phyloP scores from a whole-genome alignment of 805 yeast genomes.

The Brettanomyces custersianus region DNA sequence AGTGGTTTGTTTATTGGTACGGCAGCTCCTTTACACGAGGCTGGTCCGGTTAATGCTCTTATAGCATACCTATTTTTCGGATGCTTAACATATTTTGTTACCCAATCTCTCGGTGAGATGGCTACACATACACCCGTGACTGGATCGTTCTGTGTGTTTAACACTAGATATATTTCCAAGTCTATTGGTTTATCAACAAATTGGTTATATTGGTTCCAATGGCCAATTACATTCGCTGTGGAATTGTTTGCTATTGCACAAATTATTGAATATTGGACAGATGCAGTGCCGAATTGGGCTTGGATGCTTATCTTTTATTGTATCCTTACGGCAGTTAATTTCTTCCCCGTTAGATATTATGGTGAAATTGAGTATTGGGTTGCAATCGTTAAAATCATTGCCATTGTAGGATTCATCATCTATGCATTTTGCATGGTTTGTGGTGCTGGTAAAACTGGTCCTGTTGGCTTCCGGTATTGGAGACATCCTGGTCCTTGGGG shows the following conservation, averaged over 20 bases:
- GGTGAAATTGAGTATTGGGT: constrained; percentile 75
- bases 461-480: constrained; percentile 74
- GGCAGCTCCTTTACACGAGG: constrained; percentile 39
- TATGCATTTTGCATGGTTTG: constrained; percentile 64
- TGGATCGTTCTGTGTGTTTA: constrained; percentile 59
- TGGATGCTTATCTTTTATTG: constrained; percentile 65
- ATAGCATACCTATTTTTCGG: constrained; percentile 60
- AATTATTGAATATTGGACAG: constrained; percentile 55
- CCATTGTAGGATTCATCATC: constrained; percentile 58
- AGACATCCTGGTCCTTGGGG: constrained; percentile 68
- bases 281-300: constrained; percentile 57
- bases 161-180: constrained; percentile 62
- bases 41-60: constrained; percentile 63
- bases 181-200: constrained; percentile 65
- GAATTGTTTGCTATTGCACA: constrained; percentile 67
- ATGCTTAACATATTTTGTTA: constrained; percentile 50
- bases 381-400: constrained; percentile 53
- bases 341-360: constrained; percentile 59
- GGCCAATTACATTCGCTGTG: constrained; percentile 68
- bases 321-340: constrained; percentile 40
- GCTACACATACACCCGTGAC: constrained; percentile 65
- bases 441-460: constrained; percentile 60
- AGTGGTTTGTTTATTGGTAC: constrained; percentile 68
- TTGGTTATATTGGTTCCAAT: constrained; percentile 66
- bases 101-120: constrained; percentile 72